Evolutionary conservation across 768 basidiomycete genomes (phyloP), one percentile per base, ranked within the genome.

Genomic region (Pleurotus ostreatus): DNA sequence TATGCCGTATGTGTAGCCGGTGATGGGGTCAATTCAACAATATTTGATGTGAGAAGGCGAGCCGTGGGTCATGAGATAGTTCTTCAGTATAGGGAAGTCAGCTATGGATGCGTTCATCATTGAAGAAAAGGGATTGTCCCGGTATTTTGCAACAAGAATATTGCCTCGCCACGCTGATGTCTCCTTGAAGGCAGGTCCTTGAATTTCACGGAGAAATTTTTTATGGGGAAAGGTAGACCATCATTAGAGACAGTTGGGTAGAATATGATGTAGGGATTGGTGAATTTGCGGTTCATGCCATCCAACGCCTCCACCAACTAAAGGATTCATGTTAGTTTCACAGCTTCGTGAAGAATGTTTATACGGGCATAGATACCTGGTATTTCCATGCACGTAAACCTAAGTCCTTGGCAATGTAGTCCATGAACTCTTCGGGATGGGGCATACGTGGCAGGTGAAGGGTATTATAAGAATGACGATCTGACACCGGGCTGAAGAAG

Each of bases 31-130:
- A 23, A 23, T 23, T 23, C 23, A 23, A 23, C 4, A 5, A 23
- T 23, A 23, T 23, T 23, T 2, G 23, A 23, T 23, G 23, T 23
- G 23, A 23, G 23, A 23, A 23, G 23, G 82, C 11, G 79, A 78
- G 30, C 77, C 78, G 65, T 88, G 85, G 41, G 82, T 87, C 62
- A 83, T 71, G 55, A 92, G 79, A 66, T 85, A 89, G 67, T 92
- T 92, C 66, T 88, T 86, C 58, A 92, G 68, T 59, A 92, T 81
- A 2, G 89, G 86, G 60, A 89, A 92, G 65, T 92, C 90, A 37
- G 89, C 85, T 80, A 90, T 91, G n/a, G 86, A 83, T 18, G 82
- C 83, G 65, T 90, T 77, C n/a, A 83, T 81, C 80, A 92, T 80
- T 2, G 75, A 77, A 4, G 73, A 69, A 63, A 80, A 23, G 23